Conservation (phyloP, 2,329 filamentous ascomycete genomes). For the Penicillium nordicum region DNA sequence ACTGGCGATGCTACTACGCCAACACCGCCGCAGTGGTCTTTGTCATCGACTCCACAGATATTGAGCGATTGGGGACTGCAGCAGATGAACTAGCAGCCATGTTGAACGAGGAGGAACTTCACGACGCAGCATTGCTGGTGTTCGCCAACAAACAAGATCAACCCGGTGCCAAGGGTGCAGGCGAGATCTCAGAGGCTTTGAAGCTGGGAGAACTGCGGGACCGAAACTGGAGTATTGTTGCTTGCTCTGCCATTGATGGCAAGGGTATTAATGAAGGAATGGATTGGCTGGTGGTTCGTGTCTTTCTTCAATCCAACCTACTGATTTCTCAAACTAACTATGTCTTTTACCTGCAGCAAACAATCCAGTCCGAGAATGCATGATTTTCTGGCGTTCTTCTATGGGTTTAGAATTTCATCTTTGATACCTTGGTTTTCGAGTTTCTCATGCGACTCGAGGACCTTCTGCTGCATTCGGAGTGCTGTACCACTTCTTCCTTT, state of each 20-base stretch:
- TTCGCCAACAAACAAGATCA: conserved; percentile 99
- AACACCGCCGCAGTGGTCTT: conserved; percentile 98
- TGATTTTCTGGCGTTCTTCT: conserved; percentile 32
- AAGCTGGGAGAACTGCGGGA: conserved; percentile 87
- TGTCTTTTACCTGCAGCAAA: conserved; percentile 33
- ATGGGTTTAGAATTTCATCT: conserved; percentile 31
- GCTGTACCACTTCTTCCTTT: conserved; percentile 22
- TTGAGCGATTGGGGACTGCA: conserved; percentile 87
- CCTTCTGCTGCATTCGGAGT: conserved; percentile 24
- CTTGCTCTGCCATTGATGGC: conserved; percentile 93
- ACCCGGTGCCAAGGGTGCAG: conserved; percentile 91
- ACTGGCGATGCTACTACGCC: conserved; percentile 99
- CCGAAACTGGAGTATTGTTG: conserved; percentile 98
- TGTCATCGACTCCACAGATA: conserved; percentile 96
- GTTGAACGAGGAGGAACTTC: conserved; percentile 94
- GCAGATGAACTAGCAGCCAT: conserved; percentile 90
- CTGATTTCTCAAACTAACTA: neutral
- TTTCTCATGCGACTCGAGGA: conserved; percentile 12
- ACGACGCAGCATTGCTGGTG: conserved; percentile 85
- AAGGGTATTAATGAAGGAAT: conserved; percentile 94
- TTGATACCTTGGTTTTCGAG: conserved; percentile 27
- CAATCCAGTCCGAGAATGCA: conserved; percentile 44
- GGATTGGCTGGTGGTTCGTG: conserved; percentile 91
- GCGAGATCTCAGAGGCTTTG: conserved; percentile 92
- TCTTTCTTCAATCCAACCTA: conserved; percentile 12